These are phyloP conservation scores for Colletotrichum karsti DNA, from an alignment of 2,329 filamentous ascomycete genomes.

Conservation along the genomic window DNA sequence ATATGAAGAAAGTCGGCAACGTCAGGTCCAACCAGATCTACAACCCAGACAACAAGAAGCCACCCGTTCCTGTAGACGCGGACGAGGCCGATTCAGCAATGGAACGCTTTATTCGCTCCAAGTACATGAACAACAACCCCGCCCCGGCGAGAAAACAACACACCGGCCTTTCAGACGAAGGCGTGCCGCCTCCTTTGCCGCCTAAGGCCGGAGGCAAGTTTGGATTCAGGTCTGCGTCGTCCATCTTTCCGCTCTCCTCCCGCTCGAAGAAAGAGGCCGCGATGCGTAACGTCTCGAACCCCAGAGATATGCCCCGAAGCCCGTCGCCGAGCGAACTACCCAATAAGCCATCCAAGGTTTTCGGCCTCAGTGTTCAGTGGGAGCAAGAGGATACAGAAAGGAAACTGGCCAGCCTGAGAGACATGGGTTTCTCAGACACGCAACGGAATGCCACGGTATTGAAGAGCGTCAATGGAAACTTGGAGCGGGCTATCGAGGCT, in stretches of 20 bases:
- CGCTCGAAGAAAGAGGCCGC: slow-evolving; percentile 65
- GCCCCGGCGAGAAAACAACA: slow-evolving; percentile 45
- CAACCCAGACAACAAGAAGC: slow-evolving; percentile 85
- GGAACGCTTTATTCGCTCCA: slow-evolving; percentile 94
- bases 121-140: slow-evolving; percentile 76
- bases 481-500: slow-evolving; percentile 87
- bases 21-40: slow-evolving; percentile 84
- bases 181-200: slow-evolving; percentile 67
- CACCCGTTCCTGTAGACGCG: slow-evolving; percentile 86
- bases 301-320: slow-evolving; percentile 37
- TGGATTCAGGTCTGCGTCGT: slow-evolving; percentile 68
- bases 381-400: slow-evolving; percentile 71
- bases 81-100: slow-evolving; percentile 95
- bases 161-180: slow-evolving; percentile 64
- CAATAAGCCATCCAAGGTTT: slow-evolving; percentile 74
- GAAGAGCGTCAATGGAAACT: slow-evolving; percentile 82
- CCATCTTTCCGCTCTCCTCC: slow-evolving; percentile 71
- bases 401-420: slow-evolving; percentile 80
- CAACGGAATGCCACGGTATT: slow-evolving; percentile 84
- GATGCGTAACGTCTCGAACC: slow-evolving; percentile 32
- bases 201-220: slow-evolving; percentile 72
- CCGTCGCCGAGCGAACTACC: slow-evolving; percentile 48
- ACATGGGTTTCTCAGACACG: slow-evolving; percentile 92
- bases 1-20: slow-evolving; percentile 95
- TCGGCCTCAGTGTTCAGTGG: slow-evolving; percentile 73